Evolutionary conservation across 495 filamentous ascomycete genomes (phyloP).

Genomic region (Hypoxylon rickii): DNA sequence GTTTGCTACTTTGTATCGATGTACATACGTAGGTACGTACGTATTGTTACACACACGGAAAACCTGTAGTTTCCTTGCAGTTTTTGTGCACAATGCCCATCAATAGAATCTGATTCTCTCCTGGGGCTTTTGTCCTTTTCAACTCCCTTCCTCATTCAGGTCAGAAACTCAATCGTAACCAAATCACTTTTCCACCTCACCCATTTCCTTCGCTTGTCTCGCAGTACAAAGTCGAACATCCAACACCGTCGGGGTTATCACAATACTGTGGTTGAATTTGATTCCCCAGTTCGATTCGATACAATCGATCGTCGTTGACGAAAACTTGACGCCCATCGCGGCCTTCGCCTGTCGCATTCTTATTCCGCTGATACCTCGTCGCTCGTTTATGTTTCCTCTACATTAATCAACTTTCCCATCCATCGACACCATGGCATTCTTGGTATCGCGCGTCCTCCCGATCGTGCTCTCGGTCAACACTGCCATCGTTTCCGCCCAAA

Average conservation of each 20-base stretch:
- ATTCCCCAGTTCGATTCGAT: no score
- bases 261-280: no score
- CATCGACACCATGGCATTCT: slow-evolving; percentile 23
- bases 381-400: slow-evolving; percentile 22
- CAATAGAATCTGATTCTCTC: no score
- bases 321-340: neutral
- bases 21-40: no score
- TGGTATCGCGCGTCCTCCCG: slow-evolving; percentile 14
- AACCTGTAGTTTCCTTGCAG: neutral
- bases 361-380: slow-evolving; percentile 15
- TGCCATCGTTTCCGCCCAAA: slow-evolving; percentile 26
- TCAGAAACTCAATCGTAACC: neutral
- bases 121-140: no score
- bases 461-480: slow-evolving; percentile 16
- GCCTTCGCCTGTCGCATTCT: slow-evolving; percentile 1
- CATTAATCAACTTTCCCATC: slow-evolving; percentile 5
- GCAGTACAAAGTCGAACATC: no score
- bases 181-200: no score
- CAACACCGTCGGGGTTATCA: no score
- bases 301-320: neutral
- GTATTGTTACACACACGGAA: no score
- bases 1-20: neutral
- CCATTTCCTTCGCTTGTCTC: no score
- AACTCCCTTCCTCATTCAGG: neutral
- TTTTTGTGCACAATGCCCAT: no score